Base-by-base conservation (phyloP, 208 protist species). In the Lotmaria passim region DNA sequence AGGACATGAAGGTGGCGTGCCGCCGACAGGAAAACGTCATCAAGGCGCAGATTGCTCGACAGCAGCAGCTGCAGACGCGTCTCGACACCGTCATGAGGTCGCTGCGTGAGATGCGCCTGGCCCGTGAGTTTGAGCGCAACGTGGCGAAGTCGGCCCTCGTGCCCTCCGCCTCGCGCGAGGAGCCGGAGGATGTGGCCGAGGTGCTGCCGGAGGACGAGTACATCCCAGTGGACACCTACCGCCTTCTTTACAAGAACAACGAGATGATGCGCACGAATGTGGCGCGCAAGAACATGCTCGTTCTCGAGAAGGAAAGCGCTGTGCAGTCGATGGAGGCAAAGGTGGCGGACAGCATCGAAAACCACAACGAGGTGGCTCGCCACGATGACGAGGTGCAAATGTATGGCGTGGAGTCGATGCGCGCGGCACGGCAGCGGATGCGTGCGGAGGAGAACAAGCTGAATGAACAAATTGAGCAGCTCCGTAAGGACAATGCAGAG, bases 231-330 rank as follows among this genome's bases (percentile, higher is more conserved):
- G 83, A 94, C 65, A 93, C 90, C 10, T 93, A 93, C 73, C 86
- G 87, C 15, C 86, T 97, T 14, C 75, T 97, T 14, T 87, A 86
- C 67, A 91, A 93, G 75, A 91, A 94, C 76, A 91, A 92, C 36
- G 87, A 94, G 61, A 84, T 88, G 81, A 87, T 95, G 83, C 73
- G 81, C 55, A 85, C 78, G 19, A 92, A 73, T 57, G 82, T 95
- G 52, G 83, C 84, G 17, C 90, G 90, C 51, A 97, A 96, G 79
- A 91, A 95, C 67, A 94, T 97, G 86, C 72, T 97, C 31, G 87
- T 94, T 59, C 72, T 95, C 19, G 93, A 97, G 75, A 95, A 95
- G 81, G 90, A 95, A 65, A 82, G 76, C 48, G 85, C 81, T 11
- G 80, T 97, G 69, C 76, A 95, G 53, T 80, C 90, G 21, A 75